Evolutionary conservation across 2,329 filamentous ascomycete species (phyloP).

Genomic region (Aspergillus sp.): DNA sequence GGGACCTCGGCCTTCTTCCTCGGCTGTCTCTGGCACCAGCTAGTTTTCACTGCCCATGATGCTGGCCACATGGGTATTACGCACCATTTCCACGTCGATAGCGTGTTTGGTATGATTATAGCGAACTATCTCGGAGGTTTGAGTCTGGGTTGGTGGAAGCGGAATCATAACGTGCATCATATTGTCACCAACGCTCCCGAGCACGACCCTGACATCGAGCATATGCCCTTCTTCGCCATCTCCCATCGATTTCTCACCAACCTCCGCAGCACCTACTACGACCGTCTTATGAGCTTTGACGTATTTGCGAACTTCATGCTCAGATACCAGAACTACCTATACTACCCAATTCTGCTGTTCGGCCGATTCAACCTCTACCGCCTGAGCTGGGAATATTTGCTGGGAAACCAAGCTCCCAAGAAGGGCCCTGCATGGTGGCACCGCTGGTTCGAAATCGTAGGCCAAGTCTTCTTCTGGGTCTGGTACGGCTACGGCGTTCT

Average conservation of each 20-base stretch:
- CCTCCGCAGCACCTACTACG: constrained; percentile 73
- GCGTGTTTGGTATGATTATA: constrained; percentile 77
- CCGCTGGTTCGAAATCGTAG: constrained; percentile 65
- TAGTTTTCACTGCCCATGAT: constrained; percentile 90
- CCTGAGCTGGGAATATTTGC: constrained; percentile 68
- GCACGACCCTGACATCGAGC: constrained; percentile 90
- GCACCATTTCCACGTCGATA: constrained; percentile 75
- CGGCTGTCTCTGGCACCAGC: constrained; percentile 84
- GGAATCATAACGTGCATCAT: constrained; percentile 91
- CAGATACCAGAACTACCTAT: constrained; percentile 68
- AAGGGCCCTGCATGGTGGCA: constrained; percentile 77
- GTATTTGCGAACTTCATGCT: constrained; percentile 60
- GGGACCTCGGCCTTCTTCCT: constrained; percentile 61
- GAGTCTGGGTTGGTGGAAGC: constrained; percentile 94
- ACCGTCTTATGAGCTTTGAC: constrained; percentile 70
- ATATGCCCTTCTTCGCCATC: constrained; percentile 81
- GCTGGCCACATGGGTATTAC: constrained; percentile 97
- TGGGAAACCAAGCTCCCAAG: constrained; percentile 59
- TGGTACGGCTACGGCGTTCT: constrained; percentile 80
- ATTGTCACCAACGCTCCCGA: constrained; percentile 92
- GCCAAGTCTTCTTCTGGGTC: constrained; percentile 72
- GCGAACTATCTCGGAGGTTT: constrained; percentile 84
- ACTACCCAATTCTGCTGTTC: constrained; percentile 71
- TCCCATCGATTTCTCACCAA: constrained; percentile 69
- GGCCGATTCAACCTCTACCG: constrained; percentile 82